A percentile compares a stretch with the other conserved stretches of the same genome.
phyloP scores from a whole-genome alignment of 2,329 filamentous ascomycete species.

The Colletotrichum agaves region DNA sequence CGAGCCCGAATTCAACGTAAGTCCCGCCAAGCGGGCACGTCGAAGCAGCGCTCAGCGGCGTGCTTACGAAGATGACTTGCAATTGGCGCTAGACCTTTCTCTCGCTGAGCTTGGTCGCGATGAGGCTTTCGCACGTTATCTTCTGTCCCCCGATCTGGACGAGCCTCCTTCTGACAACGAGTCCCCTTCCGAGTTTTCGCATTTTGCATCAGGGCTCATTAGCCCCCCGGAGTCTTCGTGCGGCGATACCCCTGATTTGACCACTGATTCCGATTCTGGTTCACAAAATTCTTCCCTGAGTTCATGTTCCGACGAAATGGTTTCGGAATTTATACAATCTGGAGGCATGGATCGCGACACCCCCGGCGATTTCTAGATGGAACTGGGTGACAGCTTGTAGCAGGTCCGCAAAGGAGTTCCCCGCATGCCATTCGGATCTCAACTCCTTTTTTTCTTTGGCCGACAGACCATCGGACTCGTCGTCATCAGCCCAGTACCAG shows the following conservation, averaged over 20 bases:
- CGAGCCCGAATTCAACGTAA: constrained; percentile 52
- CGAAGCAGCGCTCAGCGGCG: constrained; percentile 40
- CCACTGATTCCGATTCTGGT: constrained; percentile 41
- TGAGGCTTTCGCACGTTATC: constrained; percentile 50
- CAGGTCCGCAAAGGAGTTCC: constrained; percentile 52
- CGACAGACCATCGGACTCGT: constrained; percentile 51
- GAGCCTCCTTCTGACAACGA: constrained; percentile 39
- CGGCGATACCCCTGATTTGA: constrained; percentile 49
- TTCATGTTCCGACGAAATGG: constrained; percentile 40
- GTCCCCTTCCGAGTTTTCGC: constrained; percentile 43
- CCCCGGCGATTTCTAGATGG: constrained; percentile 51
- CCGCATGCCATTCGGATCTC: constrained; percentile 45
- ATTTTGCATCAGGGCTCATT: constrained; percentile 54
- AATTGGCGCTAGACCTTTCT: constrained; percentile 53
- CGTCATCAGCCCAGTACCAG: constrained; percentile 42
- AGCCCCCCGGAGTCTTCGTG: constrained; percentile 47
- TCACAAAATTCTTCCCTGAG: constrained; percentile 33
- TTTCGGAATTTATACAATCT: too few relatives aligned
- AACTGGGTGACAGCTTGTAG: constrained; percentile 59
- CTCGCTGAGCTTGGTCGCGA: constrained; percentile 56
- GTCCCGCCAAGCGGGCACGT: constrained; percentile 48
- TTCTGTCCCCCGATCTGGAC: constrained; percentile 42
- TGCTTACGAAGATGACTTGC: constrained; percentile 41
- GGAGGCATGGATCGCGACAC: constrained; percentile 41
- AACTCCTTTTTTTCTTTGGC: constrained; percentile 39